Percentiles rank a stretch among this genome's conserved stretches.
These are phyloP conservation scores for Metschnikowia reukaufii DNA, from an alignment of 805 yeast genomes.

Conservation along the genomic window DNA sequence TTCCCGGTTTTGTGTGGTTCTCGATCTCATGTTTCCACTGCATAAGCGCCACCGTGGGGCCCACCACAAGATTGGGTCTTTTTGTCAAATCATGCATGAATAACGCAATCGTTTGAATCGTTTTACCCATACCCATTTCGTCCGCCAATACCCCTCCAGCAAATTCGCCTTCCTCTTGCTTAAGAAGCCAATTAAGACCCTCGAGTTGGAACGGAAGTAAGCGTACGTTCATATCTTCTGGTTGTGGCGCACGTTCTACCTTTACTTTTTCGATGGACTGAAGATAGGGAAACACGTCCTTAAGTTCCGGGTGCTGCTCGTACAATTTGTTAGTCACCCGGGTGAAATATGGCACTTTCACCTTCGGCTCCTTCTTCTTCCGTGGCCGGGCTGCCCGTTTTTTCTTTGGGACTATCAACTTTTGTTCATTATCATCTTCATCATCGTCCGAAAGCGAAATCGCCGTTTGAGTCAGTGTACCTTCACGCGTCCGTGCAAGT, in stretches of 20 bases:
- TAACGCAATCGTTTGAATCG: slow-evolving; percentile 91
- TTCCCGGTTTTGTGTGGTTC: slow-evolving; percentile 68
- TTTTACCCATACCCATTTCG: slow-evolving; percentile 99
- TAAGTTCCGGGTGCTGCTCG: slow-evolving; percentile 76
- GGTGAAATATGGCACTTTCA: slow-evolving; percentile 66
- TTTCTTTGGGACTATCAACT: slow-evolving; percentile 19
- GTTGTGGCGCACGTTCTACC: slow-evolving; percentile 67
- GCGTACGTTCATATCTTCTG: slow-evolving; percentile 69
- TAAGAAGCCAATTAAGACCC: slow-evolving; percentile 84
- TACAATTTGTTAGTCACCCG: slow-evolving; percentile 67
- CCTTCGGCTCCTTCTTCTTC: slow-evolving; percentile 45
- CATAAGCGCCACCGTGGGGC: slow-evolving; percentile 98
- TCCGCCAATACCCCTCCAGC: slow-evolving; percentile 94
- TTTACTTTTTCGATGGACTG: slow-evolving; percentile 45
- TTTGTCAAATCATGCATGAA: slow-evolving; percentile 67
- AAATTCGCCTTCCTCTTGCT: slow-evolving; percentile 77
- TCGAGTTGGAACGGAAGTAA: slow-evolving; percentile 90
- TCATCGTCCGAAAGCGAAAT: slow-evolving; percentile 31
- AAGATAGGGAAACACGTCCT: slow-evolving; percentile 67
- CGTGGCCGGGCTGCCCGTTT: slow-evolving; percentile 21
- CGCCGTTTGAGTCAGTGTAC: slow-evolving; percentile 25
- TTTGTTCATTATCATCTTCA: slow-evolving; percentile 25
- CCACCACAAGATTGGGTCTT: slow-evolving; percentile 84
- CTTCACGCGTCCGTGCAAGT: slow-evolving; percentile 27
- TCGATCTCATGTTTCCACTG: slow-evolving; percentile 96